phyloP scores from a whole-genome alignment of 805 yeast species.

The Hanseniaspora thailandica region DNA sequence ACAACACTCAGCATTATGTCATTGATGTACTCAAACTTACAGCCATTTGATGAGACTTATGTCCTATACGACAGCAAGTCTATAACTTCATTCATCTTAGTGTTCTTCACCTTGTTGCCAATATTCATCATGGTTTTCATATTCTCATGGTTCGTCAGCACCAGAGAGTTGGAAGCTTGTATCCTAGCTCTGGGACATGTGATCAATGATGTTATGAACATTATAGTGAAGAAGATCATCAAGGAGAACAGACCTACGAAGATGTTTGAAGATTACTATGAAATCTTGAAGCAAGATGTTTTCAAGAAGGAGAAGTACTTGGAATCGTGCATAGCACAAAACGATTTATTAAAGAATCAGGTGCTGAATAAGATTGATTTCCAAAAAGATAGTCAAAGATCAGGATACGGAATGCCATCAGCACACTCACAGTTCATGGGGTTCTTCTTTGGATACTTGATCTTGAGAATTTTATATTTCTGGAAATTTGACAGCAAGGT shows the following conservation, averaged over 20 bases:
- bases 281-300: neutral
- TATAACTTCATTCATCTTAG: conserved; percentile 45
- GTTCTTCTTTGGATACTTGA: conserved; percentile 51
- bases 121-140: conserved; percentile 66
- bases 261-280: conserved; percentile 23
- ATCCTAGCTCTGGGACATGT: conserved; percentile 79
- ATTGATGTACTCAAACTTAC: conserved; percentile 19
- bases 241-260: conserved; percentile 61
- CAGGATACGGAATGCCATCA: conserved; percentile 90
- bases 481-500: conserved; percentile 26
- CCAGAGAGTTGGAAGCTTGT: conserved; percentile 79
- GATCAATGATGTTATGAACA: conserved; percentile 59
- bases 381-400: conserved; percentile 33
- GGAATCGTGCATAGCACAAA: neutral
- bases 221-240: conserved; percentile 49
- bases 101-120: conserved; percentile 70
- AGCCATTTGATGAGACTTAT: conserved; percentile 77
- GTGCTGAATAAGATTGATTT: conserved; percentile 17
- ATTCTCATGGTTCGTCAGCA: conserved; percentile 67
- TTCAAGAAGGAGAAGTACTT: neutral
- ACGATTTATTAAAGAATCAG: neutral
- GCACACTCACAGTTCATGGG: conserved; percentile 97
- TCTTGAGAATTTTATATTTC: conserved; percentile 34
- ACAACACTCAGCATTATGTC: neutral
- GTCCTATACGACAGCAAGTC: conserved; percentile 66